phyloP scores from a whole-genome alignment of 2,329 filamentous ascomycete species.

The Talaromyces verruculosus region DNA sequence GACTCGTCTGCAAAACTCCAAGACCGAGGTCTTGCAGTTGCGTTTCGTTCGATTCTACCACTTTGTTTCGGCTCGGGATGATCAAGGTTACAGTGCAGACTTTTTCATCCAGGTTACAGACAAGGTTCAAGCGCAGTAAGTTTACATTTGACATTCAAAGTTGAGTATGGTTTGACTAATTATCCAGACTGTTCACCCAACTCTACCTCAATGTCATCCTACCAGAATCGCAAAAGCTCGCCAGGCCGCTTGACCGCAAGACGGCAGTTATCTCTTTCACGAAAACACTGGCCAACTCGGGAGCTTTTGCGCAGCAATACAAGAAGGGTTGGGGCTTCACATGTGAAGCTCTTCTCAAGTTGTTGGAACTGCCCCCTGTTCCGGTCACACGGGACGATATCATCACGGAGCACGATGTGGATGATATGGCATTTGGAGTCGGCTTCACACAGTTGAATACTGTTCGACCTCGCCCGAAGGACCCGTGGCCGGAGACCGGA shows the following conservation, averaged over 20 bases:
- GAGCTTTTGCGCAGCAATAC: conserved; percentile 77
- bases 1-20: conserved; percentile 68
- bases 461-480: conserved; percentile 69
- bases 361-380: conserved; percentile 85
- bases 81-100: conserved; percentile 84
- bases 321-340: conserved; percentile 89
- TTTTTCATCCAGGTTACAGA: conserved; percentile 88
- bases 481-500: conserved; percentile 82
- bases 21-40: conserved; percentile 78
- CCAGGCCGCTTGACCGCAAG: conserved; percentile 86
- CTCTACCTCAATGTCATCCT: conserved; percentile 87
- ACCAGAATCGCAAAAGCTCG: conserved; percentile 82
- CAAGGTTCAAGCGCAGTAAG: conserved; percentile 68
- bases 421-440: conserved; percentile 91
- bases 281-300: conserved; percentile 84
- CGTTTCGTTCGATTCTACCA: conserved; percentile 95
- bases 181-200: conserved; percentile 67
- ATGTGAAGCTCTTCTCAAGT: conserved; percentile 81
- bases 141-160: conserved; percentile 18
- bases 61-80: conserved; percentile 75
- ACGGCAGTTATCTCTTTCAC: conserved; percentile 89
- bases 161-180: neutral
- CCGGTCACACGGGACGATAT: conserved; percentile 69
- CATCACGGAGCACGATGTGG: conserved; percentile 84
- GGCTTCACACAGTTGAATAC: conserved; percentile 94